A percentile compares a stretch with the other conserved stretches of the same genome.
Evolutionary conservation across 495 filamentous ascomycete species (phyloP).

Genomic region (Aspergillus carlsbadensis): DNA sequence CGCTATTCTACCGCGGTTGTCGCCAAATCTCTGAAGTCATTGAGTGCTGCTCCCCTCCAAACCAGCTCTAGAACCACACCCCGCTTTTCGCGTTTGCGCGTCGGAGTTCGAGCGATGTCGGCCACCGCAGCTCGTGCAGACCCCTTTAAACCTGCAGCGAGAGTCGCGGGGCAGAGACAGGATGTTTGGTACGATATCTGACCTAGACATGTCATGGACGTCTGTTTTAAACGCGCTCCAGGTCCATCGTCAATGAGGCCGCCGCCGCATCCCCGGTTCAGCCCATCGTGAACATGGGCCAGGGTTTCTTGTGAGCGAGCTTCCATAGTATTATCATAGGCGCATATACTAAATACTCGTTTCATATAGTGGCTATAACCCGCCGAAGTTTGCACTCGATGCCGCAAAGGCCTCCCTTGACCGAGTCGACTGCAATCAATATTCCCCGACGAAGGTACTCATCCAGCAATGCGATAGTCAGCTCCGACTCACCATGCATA

Average conservation of each 20-base stretch:
- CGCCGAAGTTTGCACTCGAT: slow-evolving; percentile 84
- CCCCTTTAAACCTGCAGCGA: slow-evolving; percentile 66
- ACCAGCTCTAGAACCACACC: slow-evolving; percentile 16
- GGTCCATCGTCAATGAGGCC: slow-evolving; percentile 95
- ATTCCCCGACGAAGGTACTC: slow-evolving; percentile 80
- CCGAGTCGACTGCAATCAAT: slow-evolving; percentile 97
- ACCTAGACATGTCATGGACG: neutral
- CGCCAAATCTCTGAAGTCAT: slow-evolving; percentile 3
- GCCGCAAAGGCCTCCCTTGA: slow-evolving; percentile 88
- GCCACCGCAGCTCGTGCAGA: slow-evolving; percentile 43
- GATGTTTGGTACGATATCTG: slow-evolving; percentile 78
- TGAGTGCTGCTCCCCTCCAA: slow-evolving; percentile 4
- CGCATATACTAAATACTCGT: neutral
- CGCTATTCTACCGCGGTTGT: slow-evolving; percentile 4
- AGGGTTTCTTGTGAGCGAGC: slow-evolving; percentile 77
- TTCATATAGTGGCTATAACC: slow-evolving; percentile 79
- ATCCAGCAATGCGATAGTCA: neutral
- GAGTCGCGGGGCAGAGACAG: slow-evolving; percentile 78
- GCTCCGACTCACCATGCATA: slow-evolving; percentile 22
- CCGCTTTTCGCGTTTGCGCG: slow-evolving; percentile 24
- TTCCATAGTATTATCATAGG: neutral
- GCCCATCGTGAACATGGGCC: slow-evolving; percentile 93
- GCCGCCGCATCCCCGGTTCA: slow-evolving; percentile 79
- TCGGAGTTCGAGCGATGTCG: slow-evolving; percentile 40
- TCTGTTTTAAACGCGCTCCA: slow-evolving; percentile 33